phyloP scores from a whole-genome alignment of 2,329 filamentous ascomycete species.

The Aureobasidium sp. region DNA sequence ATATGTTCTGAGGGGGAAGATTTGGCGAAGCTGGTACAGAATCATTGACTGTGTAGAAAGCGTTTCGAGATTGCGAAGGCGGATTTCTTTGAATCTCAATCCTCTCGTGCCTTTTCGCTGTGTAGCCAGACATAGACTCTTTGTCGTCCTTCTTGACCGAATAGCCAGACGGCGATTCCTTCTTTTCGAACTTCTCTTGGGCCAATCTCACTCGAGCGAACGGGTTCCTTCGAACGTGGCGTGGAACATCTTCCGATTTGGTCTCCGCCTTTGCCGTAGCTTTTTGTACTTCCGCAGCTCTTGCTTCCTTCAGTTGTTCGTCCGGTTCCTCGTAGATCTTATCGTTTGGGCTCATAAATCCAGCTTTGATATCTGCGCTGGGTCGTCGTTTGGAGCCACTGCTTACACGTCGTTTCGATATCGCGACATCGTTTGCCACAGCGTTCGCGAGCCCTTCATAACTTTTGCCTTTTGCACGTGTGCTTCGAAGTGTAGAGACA shows the following conservation, averaged over 20 bases:
- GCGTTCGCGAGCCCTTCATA: conserved; percentile 31
- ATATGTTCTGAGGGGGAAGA: conserved; percentile 26
- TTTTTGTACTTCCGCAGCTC: conserved; percentile 7
- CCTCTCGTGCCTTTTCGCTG: conserved; percentile 36
- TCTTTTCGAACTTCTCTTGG: conserved; percentile 36
- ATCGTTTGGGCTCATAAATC: conserved; percentile 63
- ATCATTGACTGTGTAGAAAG: conserved; percentile 67
- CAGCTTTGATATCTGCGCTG: conserved; percentile 59
- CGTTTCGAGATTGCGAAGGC: conserved; percentile 73
- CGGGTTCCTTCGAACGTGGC: conserved; percentile 59
- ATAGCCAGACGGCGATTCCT: conserved; percentile 13
- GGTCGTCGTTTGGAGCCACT: conserved; percentile 58
- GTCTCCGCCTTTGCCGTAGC: conserved; percentile 1
- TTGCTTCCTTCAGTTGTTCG: conserved; percentile 28
- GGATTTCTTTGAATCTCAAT: conserved; percentile 80
- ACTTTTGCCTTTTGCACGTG: conserved; percentile 25
- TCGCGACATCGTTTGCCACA: conserved; percentile 29
- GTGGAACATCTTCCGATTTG: conserved; percentile 18
- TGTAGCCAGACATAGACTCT: conserved; percentile 13
- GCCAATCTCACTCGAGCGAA: conserved; percentile 56
- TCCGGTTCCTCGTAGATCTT: conserved; percentile 88
- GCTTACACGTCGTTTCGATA: conserved; percentile 45
- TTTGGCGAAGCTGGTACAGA: conserved; percentile 31
- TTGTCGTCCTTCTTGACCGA: conserved; percentile 13
- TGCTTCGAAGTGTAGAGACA: background rate